Conservation (phyloP, 805 yeast species). For the Monosporozyma servazzii region DNA sequence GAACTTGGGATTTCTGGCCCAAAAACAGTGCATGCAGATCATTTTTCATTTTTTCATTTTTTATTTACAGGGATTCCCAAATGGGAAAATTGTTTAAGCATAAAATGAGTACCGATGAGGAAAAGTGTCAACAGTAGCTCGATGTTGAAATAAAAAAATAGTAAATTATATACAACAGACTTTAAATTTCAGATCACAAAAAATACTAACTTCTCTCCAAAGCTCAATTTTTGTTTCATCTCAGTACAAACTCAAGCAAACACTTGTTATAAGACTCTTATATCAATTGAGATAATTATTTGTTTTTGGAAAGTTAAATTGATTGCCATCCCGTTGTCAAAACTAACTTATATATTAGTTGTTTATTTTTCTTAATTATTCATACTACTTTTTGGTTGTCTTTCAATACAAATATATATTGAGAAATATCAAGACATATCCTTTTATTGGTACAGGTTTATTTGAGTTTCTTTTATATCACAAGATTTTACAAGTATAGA, state of each 20-base stretch:
- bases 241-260: background rate
- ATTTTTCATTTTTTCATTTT: background rate
- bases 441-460: background rate
- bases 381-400: background rate
- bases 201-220: background rate
- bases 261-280: background rate
- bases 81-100: background rate
- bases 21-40: background rate
- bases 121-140: background rate
- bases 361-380: background rate
- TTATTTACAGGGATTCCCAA: background rate
- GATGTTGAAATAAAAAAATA: background rate
- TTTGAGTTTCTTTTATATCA: background rate
- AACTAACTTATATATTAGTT: background rate
- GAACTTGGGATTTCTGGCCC: background rate
- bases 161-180: background rate
- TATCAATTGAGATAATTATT: background rate
- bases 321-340: background rate
- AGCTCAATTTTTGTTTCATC: background rate
- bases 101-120: background rate
- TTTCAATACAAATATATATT: background rate
- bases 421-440: background rate
- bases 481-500: background rate
- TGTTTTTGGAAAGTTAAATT: background rate
- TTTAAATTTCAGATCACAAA: background rate